These are phyloP conservation scores for Metschnikowia anglica DNA, from an alignment of 805 yeast species.

Conservation along the genomic window DNA sequence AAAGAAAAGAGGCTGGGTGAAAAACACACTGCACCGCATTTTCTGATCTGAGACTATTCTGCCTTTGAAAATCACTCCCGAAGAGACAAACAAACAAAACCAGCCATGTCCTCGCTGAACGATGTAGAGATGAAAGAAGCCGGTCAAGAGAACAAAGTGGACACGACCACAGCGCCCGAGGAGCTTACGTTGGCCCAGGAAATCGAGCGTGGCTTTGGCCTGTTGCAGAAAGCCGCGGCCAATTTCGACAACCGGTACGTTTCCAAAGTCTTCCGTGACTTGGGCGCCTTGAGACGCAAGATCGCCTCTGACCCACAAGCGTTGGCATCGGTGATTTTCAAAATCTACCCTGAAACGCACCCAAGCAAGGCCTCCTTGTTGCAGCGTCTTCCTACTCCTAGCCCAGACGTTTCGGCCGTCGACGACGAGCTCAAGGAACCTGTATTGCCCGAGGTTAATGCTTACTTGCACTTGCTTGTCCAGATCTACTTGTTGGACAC, in stretches of 20 bases:
- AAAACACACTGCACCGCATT: too few relatives aligned
- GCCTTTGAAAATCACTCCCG: neutral
- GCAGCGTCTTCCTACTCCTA: slow-evolving; percentile 23
- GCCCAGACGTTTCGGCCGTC: slow-evolving; percentile 25
- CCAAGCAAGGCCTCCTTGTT: slow-evolving; percentile 38
- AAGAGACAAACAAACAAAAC: neutral
- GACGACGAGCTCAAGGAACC: slow-evolving; percentile 20
- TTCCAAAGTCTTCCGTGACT: slow-evolving; percentile 79
- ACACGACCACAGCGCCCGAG: neutral
- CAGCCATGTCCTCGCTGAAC: slow-evolving; percentile 7
- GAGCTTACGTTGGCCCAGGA: slow-evolving; percentile 28
- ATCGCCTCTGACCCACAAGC: slow-evolving; percentile 47
- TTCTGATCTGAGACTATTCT: too few relatives aligned
- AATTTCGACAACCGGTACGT: slow-evolving; percentile 85
- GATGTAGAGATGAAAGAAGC: slow-evolving; percentile 24
- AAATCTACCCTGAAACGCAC: slow-evolving; percentile 53
- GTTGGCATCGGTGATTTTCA: slow-evolving; percentile 53
- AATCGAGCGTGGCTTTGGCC: slow-evolving; percentile 44
- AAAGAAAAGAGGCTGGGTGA: neutral
- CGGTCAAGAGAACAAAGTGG: slow-evolving; percentile 1
- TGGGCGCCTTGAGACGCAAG: slow-evolving; percentile 69
- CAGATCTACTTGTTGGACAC: slow-evolving; percentile 75
- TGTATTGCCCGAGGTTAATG: slow-evolving; percentile 74
- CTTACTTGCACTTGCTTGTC: slow-evolving; percentile 73
- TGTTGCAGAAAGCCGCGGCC: slow-evolving; percentile 60